phyloP scores from a whole-genome alignment of 2,329 filamentous ascomycete genomes.

The Botrytis medusae region DNA sequence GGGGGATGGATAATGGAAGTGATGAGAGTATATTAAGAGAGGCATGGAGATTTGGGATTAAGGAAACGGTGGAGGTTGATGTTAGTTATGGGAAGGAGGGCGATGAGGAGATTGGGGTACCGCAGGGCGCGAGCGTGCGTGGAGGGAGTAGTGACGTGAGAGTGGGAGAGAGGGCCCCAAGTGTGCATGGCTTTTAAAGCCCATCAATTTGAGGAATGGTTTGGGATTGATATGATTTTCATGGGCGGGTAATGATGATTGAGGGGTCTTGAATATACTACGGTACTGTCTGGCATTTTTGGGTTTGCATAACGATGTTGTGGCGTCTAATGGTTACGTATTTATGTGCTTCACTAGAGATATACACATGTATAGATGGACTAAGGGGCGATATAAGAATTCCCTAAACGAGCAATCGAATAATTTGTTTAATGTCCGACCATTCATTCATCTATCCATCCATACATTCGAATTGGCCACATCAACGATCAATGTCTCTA shows the following conservation, averaged over 20 bases:
- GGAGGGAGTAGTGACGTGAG: background rate
- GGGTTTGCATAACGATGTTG: background rate
- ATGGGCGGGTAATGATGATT: background rate
- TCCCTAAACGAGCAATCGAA: background rate
- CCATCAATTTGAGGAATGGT: background rate
- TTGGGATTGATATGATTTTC: background rate
- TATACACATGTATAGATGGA: background rate
- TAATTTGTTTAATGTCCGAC: background rate
- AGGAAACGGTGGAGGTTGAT: conserved; percentile 10
- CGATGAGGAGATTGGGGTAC: background rate
- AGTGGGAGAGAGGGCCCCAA: background rate
- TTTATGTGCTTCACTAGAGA: background rate
- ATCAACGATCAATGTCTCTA: background rate
- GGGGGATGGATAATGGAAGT: conserved; percentile 14
- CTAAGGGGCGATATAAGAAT: background rate
- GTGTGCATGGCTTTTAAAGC: background rate
- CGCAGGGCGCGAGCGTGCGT: background rate
- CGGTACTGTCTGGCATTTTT: background rate
- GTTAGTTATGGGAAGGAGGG: conserved; percentile 1
- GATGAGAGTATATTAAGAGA: conserved; percentile 18
- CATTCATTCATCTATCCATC: background rate
- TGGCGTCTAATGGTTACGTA: background rate
- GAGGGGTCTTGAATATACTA: background rate
- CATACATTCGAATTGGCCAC: background rate
- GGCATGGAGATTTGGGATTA: conserved; percentile 10